Evolutionary conservation across 148 eudicot genomes (phyloP), one percentile per base, ranked within the genome.

Genomic region (Rhododendron mucronatum): DNA sequence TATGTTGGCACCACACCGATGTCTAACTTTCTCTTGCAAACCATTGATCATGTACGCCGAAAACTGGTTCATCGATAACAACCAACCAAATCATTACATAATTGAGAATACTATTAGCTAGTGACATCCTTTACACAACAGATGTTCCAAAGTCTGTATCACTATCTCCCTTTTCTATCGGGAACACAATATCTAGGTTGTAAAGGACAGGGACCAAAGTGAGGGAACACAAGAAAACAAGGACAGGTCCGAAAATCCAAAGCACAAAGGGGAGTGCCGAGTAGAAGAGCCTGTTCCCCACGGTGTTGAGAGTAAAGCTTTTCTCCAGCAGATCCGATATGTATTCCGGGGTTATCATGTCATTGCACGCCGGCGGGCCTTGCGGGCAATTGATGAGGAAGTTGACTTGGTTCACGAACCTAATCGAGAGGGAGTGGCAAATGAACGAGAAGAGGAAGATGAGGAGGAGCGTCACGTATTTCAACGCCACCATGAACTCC

Each of bases 401-500:
- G 82, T 94, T 95, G 51, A 97, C 98, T 45, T 97, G 98, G 93
- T 94, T 95, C 12, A 90, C 85, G 85, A 97, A 97, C 87, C 99
- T 90, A 30, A 95, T 97, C 30, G 99, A 93, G 47, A 97, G 88
- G 2, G 98, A 93, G 85, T 95, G 95, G 61, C 98, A 95, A 0
- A 95, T 7, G 88, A 97, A 97, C 0, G 99, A 94, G 90, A 93
- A 93, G 30, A 97, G 83, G 87, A 95, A 93, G 50, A 95, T 53
- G n/a, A 93, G 84, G 79, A 97, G 92, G 18, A 97, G 91, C 0
- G 94, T 87, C 0, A 95, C 98, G 79, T 97, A 97, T 89, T 97
- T 97, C 0, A 97, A 88, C 7, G 98, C 96, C 89, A 95, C 85
- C 93, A 94, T 93, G 90, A 97, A 93, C 85, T 97, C 99, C 2